phyloP scores from a whole-genome alignment of 139 green algal species.

The Ettlia oleoabundans region DNA sequence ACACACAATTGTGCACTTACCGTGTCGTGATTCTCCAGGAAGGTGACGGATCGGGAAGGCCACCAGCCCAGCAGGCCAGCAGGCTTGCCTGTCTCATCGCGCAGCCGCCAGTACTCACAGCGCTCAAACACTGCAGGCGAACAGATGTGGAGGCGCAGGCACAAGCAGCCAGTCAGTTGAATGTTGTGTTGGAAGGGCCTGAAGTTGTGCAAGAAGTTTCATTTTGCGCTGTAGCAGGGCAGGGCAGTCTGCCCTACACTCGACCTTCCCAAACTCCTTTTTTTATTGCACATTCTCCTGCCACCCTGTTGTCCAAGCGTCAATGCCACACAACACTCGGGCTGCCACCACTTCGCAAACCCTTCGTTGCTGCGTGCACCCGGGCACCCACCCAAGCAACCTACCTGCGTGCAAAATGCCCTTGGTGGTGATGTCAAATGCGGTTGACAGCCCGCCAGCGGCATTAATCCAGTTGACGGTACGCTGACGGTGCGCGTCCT shows the following conservation, averaged over 20 bases:
- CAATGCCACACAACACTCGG: background rate
- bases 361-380: no score
- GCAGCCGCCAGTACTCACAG: slow-evolving; percentile 96
- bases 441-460: slow-evolving; percentile 85
- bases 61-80: slow-evolving; percentile 91
- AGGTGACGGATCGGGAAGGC: slow-evolving; percentile 93
- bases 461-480: slow-evolving; percentile 92
- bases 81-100: slow-evolving; percentile 76
- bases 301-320: background rate
- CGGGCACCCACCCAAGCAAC: background rate
- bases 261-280: no score
- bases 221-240: no score
- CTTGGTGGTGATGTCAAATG: slow-evolving; percentile 99
- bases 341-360: background rate
- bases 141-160: background rate
- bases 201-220: no score
- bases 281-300: background rate
- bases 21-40: slow-evolving; percentile 98
- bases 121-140: slow-evolving; percentile 64
- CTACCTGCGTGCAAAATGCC: slow-evolving; percentile 65
- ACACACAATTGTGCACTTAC: background rate
- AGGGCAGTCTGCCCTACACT: no score
- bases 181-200: no score
- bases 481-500: slow-evolving; percentile 89
- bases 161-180: background rate